Percentiles rank a stretch among this genome's conserved stretches.
phyloP scores from a whole-genome alignment of 1,139 yeast species.

The Saccharomyces hybrid region DNA sequence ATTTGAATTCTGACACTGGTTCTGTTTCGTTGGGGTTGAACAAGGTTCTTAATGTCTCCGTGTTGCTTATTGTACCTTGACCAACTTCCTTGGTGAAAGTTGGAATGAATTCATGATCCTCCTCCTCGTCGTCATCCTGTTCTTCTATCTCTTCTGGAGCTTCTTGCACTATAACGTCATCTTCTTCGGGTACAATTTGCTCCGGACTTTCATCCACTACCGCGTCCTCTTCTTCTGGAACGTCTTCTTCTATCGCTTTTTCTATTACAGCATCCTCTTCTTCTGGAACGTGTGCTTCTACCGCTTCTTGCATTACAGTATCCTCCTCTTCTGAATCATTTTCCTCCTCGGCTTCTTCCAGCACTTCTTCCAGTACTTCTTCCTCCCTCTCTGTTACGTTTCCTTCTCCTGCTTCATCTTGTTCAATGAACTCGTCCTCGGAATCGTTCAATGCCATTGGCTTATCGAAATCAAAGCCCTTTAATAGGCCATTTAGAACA shows the following conservation, averaged over 20 bases:
- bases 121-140: constrained; percentile 18
- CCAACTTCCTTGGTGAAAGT: constrained; percentile 31
- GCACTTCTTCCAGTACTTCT: too few species aligned
- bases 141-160: constrained; percentile 13
- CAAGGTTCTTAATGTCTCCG: constrained; percentile 57
- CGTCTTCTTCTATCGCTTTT: constrained; percentile 4
- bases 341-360: too few species aligned
- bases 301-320: background rate
- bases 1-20: constrained; percentile 22
- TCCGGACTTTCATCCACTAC: too few species aligned
- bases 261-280: too few species aligned
- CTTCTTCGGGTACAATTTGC: too few species aligned
- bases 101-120: constrained; percentile 47
- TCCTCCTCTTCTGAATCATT: too few species aligned
- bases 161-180: too few species aligned
- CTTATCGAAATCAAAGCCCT: constrained; percentile 51
- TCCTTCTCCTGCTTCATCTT: constrained; percentile 7
- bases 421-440: background rate
- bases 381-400: background rate
- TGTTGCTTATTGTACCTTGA: constrained; percentile 34
- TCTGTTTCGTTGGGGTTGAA: constrained; percentile 42
- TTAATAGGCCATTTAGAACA: constrained; percentile 47
- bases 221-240: too few species aligned
- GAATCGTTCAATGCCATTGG: constrained; percentile 49
- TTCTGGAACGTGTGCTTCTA: constrained; percentile 5